These are phyloP conservation scores for Melastoma malabathricum DNA, from an alignment of 345 rosid species.

Conservation along the genomic window DNA sequence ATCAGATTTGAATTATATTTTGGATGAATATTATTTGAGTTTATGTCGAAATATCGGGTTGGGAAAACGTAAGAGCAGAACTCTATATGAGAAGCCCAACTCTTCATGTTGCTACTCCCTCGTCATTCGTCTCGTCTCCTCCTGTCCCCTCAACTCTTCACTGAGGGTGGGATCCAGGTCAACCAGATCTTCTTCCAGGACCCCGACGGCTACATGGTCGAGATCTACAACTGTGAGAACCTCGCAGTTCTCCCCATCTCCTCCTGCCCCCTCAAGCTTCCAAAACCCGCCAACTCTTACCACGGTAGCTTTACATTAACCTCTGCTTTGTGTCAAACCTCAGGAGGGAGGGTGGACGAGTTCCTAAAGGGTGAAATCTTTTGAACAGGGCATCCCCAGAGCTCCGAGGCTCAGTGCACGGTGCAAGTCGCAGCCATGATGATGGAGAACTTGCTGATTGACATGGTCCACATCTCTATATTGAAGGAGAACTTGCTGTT, in stretches of 20 bases:
- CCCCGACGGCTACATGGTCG: constrained; percentile 34
- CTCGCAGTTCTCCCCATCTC: constrained; percentile 31
- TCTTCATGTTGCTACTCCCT: no score
- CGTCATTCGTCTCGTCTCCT: no score
- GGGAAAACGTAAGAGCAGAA: no score
- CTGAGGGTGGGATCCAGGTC: constrained; percentile 35
- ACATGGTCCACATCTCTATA: constrained; percentile 31
- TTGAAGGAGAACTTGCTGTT: constrained; percentile 6
- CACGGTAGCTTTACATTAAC: constrained; percentile 8
- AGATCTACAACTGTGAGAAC: constrained; percentile 29
- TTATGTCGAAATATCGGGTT: no score
- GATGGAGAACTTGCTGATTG: constrained; percentile 37
- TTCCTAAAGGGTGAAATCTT: background rate
- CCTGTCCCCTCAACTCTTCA: constrained; percentile 10
- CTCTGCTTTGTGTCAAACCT: no score
- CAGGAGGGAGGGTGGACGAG: background rate
- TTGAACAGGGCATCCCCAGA: background rate
- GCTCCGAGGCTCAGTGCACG: constrained; percentile 13
- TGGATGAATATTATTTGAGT: no score
- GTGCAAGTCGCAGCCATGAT: constrained; percentile 24
- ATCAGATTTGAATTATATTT: no score
- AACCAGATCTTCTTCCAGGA: constrained; percentile 45
- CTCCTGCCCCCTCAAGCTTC: constrained; percentile 31
- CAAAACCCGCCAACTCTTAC: constrained; percentile 10
- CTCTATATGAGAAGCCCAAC: no score